Evolutionary conservation across 805 yeast genomes (phyloP).

Genomic region (Wickerhamiella shivajii): DNA sequence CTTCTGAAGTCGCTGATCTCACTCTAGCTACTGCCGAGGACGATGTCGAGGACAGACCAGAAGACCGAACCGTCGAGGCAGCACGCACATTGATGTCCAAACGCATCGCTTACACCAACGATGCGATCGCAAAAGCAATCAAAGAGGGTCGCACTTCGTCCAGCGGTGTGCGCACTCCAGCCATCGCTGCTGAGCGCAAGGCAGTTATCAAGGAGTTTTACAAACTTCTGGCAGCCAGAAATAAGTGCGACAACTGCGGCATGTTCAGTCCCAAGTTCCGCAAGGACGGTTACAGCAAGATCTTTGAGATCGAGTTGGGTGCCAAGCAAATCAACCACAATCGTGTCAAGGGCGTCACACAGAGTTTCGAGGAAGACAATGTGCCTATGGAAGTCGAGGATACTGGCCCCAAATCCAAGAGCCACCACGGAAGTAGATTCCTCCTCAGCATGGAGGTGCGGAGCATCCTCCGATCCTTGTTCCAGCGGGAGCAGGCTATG

Average conservation of each 20-base stretch:
- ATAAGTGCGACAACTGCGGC: conserved; percentile 90
- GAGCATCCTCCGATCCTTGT: conserved; percentile 60
- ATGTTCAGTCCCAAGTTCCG: conserved; percentile 90
- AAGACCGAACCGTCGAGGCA: conserved; percentile 31
- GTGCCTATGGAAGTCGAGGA: conserved; percentile 23
- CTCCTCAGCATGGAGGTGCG: conserved; percentile 78
- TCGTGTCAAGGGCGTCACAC: conserved; percentile 56
- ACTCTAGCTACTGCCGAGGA: conserved; percentile 20
- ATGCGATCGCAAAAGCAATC: conserved; percentile 58
- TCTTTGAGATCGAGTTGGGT: conserved; percentile 72
- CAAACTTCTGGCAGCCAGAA: conserved; percentile 54
- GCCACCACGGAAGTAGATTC: conserved; percentile 63
- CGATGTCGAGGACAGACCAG: no score
- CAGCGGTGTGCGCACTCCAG: conserved; percentile 64
- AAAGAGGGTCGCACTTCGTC: conserved; percentile 58
- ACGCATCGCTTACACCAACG: conserved; percentile 56
- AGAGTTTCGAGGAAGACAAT: conserved; percentile 24
- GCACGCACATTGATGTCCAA: conserved; percentile 34
- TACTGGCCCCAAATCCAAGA: conserved; percentile 28
- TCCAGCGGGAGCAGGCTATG: conserved; percentile 54
- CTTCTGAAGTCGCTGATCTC: conserved; percentile 56
- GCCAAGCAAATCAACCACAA: conserved; percentile 69
- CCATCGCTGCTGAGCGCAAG: conserved; percentile 80
- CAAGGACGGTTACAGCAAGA: conserved; percentile 86
- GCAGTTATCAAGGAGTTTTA: conserved; percentile 55